Conservation (phyloP, 192 early-diverging fungal species). For the Paraglomus occultum region DNA sequence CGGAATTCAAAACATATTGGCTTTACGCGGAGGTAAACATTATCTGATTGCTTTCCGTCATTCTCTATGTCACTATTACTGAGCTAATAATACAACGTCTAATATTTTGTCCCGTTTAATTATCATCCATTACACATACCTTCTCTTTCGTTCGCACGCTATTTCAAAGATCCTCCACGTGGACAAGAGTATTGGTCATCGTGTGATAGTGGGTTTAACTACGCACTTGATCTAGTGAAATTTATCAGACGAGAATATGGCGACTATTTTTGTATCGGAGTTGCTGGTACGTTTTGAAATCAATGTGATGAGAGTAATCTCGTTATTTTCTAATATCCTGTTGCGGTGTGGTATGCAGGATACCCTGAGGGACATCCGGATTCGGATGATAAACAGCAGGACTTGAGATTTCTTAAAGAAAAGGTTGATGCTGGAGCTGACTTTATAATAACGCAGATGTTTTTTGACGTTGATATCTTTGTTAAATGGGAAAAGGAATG, state of each 20-base stretch:
- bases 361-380: conserved; percentile 86
- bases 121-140: background rate
- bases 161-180: conserved; percentile 65
- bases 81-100: too few relatives aligned
- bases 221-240: conserved; percentile 76
- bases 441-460: conserved; percentile 82
- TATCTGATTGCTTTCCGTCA: too few relatives aligned
- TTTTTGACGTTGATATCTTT: conserved; percentile 76
- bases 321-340: background rate
- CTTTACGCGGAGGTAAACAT: conserved; percentile 59
- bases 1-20: conserved; percentile 84
- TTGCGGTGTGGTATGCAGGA: conserved; percentile 31
- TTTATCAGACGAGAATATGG: conserved; percentile 77
- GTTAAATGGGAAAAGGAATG: conserved; percentile 68
- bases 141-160: background rate
- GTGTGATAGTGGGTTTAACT: conserved; percentile 67
- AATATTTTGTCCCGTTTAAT: too few relatives aligned
- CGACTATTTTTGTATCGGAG: conserved; percentile 87
- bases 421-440: conserved; percentile 83
- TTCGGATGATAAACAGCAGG: conserved; percentile 49
- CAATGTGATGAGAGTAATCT: background rate
- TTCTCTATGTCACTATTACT: conserved; percentile 18
- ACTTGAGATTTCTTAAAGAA: conserved; percentile 64
- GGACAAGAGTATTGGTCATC: conserved; percentile 76
- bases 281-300: conserved; percentile 54